phyloP scores from a whole-genome alignment of 2,329 filamentous ascomycete species.

The Fusarium sp. region DNA sequence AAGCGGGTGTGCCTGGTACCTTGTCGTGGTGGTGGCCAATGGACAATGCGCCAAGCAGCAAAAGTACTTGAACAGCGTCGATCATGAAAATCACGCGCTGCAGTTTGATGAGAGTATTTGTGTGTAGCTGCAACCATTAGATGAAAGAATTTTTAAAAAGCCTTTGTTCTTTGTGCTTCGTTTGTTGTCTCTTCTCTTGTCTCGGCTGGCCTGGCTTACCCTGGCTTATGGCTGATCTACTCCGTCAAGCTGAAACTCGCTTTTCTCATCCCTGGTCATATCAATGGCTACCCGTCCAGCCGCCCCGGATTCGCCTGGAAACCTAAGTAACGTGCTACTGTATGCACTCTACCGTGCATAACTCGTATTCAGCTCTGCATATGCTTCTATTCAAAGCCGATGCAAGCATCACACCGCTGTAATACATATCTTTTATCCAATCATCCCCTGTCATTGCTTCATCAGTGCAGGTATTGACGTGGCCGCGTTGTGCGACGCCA shows the following conservation, averaged over 20 bases:
- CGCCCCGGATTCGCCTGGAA: constrained; percentile 42
- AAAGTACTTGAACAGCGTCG: constrained; percentile 11
- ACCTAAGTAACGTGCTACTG: constrained; percentile 15
- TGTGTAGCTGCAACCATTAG: constrained; percentile 11
- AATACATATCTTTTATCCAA: constrained; percentile 6
- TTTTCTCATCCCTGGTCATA: too few relatives aligned
- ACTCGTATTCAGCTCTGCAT: constrained; percentile 3
- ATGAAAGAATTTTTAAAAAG: not conserved
- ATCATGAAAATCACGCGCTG: constrained; percentile 28
- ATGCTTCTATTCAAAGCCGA: constrained; percentile 2
- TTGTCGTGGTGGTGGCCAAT: constrained; percentile 3
- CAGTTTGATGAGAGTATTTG: constrained; percentile 31
- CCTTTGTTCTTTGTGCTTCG: constrained; percentile 5
- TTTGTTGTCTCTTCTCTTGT: not conserved
- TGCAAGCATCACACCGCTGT: constrained; percentile 21
- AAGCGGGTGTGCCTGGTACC: constrained; percentile 40
- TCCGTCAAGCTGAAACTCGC: constrained; percentile 31
- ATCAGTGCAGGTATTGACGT: constrained; percentile 24
- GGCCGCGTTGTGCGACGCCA: constrained; percentile 33
- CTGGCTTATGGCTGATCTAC: constrained; percentile 1
- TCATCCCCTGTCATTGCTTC: not conserved
- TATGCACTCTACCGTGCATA: constrained; percentile 36
- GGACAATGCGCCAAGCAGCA: constrained; percentile 10
- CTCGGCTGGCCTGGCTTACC: not conserved
- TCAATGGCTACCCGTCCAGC: constrained; percentile 39